Evolutionary conservation across 2,329 filamentous ascomycete genomes (phyloP), one percentile per base, ranked within the genome.

Genomic region (Claviceps digitariae): DNA sequence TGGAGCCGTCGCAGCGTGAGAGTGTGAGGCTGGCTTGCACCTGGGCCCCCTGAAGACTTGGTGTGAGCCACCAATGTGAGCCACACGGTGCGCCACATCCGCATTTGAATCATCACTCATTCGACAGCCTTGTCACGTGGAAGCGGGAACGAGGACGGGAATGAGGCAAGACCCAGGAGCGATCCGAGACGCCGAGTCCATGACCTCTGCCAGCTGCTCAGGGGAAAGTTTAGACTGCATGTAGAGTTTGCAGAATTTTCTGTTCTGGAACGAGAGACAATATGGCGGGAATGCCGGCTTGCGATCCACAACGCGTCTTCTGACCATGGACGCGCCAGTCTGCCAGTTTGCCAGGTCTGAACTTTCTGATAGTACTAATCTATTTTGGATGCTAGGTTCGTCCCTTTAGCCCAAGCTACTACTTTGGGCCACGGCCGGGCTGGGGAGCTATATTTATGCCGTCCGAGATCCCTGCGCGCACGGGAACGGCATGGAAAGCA

Each of bases 41-140:
- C n/a, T n/a, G n/a, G n/a, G n/a, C n/a, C n/a, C n/a, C n/a, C n/a
- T n/a, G n/a, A n/a, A n/a, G n/a, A n/a, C n/a, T n/a, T n/a, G n/a
- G n/a, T n/a, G n/a, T n/a, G n/a, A n/a, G n/a, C n/a, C n/a, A n/a
- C n/a, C n/a, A n/a, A 41, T 36, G 12, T 25, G 23, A 52, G 52
- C 54, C 54, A 50, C 45, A 44, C 17, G 31, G 15, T 17, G 40
- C 38, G 49, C 53, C 50, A 52, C 53, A 27, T 20, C 44, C 23
- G 25, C 34, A 36, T n/a, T n/a, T n/a, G n/a, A n/a, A n/a, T n/a
- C n/a, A n/a, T n/a, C n/a, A n/a, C n/a, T n/a, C n/a, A n/a, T n/a
- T 6, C 27, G 20, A 31, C 43, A 55, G 51, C 54, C 54, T 53
- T 41, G 44, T 55, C 54, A 55, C 54, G 54, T 55, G 54, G 31